phyloP scores from a whole-genome alignment of 1,284 basidiomycete species.

The Sporisorium graminicola region DNA sequence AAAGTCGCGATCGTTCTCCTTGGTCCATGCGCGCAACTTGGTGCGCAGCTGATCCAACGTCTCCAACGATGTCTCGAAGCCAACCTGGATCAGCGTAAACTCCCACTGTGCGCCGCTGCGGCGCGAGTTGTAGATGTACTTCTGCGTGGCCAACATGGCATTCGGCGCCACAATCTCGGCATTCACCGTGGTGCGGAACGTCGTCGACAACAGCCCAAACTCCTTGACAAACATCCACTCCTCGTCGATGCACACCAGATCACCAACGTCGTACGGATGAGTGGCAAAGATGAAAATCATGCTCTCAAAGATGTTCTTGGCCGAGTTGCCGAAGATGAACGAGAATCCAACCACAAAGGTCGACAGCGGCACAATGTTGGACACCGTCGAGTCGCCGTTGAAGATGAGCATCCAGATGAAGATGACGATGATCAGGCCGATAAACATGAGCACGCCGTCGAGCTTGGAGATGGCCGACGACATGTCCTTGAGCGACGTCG shows the following conservation, averaged over 20 bases:
- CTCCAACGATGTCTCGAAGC: slow-evolving; percentile 68
- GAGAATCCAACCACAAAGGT: slow-evolving; percentile 76
- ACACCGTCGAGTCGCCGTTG: slow-evolving; percentile 77
- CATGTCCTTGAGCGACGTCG: slow-evolving; percentile 75
- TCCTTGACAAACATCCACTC: slow-evolving; percentile 68
- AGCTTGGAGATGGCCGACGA: slow-evolving; percentile 63
- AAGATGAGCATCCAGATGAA: slow-evolving; percentile 85
- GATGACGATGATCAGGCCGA: slow-evolving; percentile 76
- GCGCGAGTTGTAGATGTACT: slow-evolving; percentile 77
- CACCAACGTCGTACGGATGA: slow-evolving; percentile 69
- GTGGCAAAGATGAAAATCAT: slow-evolving; percentile 80
- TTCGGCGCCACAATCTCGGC: slow-evolving; percentile 84
- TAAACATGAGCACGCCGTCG: slow-evolving; percentile 73
- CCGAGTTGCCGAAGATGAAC: slow-evolving; percentile 79
- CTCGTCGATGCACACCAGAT: slow-evolving; percentile 68
- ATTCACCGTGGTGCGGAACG: slow-evolving; percentile 82
- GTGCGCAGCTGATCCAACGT: slow-evolving; percentile 77
- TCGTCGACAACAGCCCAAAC: slow-evolving; percentile 84
- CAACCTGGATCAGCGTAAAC: slow-evolving; percentile 73
- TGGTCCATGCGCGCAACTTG: slow-evolving; percentile 76
- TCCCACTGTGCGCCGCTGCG: slow-evolving; percentile 77
- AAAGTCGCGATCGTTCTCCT: slow-evolving; percentile 76
- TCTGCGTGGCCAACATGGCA: slow-evolving; percentile 78
- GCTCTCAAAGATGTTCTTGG: slow-evolving; percentile 81
- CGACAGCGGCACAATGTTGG: slow-evolving; percentile 84